Evolutionary conservation across 257 asterid genomes (phyloP).

Genomic region (Jaltomata sinuosa): DNA sequence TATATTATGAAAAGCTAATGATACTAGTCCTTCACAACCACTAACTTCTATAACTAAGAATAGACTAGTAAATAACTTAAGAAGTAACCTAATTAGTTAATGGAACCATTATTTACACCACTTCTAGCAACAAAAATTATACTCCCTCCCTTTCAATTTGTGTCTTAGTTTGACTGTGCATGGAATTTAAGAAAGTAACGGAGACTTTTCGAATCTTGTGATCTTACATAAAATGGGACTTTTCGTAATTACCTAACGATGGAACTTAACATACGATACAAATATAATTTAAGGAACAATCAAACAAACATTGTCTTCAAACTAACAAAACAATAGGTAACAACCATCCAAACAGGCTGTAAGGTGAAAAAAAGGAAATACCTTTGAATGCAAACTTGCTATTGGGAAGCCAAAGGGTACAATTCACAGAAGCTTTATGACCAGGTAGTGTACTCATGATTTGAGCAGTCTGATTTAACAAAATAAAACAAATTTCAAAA

Average conservation of each 20-base stretch:
- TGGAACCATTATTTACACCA: background rate
- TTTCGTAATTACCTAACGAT: background rate
- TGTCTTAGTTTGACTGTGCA: background rate
- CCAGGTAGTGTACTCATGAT: constrained; percentile 89
- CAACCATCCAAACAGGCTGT: background rate
- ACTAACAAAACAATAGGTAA: background rate
- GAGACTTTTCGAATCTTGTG: background rate
- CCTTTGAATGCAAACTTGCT: constrained; percentile 82
- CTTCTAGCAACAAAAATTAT: background rate
- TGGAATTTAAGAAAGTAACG: background rate
- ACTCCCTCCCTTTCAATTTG: background rate
- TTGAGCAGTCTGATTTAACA: constrained; percentile 57
- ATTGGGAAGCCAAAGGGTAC: constrained; percentile 91
- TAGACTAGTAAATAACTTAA: background rate
- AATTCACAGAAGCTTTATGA: constrained; percentile 76
- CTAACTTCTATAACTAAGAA: background rate
- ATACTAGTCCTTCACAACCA: background rate
- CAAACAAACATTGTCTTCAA: background rate
- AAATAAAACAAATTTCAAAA: background rate
- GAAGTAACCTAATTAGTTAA: background rate
- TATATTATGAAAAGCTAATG: background rate
- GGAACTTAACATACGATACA: background rate
- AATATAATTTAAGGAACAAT: background rate
- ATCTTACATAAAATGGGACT: background rate
- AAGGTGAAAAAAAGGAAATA: constrained; percentile 9